phyloP scores from a whole-genome alignment of 441 rosid species.

The Sinapis alba region DNA sequence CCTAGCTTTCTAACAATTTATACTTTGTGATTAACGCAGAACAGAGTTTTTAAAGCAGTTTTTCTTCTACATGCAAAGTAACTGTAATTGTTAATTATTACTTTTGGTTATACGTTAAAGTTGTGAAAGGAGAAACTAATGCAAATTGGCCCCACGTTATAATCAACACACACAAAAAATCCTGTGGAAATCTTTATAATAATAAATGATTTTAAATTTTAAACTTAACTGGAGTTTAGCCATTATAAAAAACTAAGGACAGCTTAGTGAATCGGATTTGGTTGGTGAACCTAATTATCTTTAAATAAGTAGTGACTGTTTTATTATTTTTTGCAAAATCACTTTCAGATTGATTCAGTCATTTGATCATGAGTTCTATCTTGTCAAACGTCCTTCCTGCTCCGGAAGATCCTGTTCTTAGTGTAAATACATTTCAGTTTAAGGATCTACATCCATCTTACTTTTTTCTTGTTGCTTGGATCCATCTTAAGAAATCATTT shows the following conservation, averaged over 20 bases:
- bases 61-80: too few relatives aligned
- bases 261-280: too few relatives aligned
- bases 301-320: neutral
- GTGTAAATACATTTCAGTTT: neutral
- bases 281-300: too few relatives aligned
- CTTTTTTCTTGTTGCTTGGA: too few relatives aligned
- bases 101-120: neutral
- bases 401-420: slow-evolving; percentile 13
- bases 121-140: neutral
- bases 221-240: neutral
- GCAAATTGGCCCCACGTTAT: neutral
- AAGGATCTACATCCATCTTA: neutral
- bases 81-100: neutral
- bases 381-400: slow-evolving; percentile 19
- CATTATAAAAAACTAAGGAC: neutral
- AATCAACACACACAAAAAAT: too few relatives aligned
- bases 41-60: too few relatives aligned
- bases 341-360: neutral
- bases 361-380: slow-evolving; percentile 8
- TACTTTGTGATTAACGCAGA: neutral
- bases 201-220: neutral
- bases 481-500: neutral
- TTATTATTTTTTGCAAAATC: neutral
- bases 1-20: too few relatives aligned
- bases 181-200: too few relatives aligned